Percentiles rank a stretch among this genome's conserved stretches.
Conservation (phyloP, 768 basidiomycete genomes). For the Russula compacta region DNA sequence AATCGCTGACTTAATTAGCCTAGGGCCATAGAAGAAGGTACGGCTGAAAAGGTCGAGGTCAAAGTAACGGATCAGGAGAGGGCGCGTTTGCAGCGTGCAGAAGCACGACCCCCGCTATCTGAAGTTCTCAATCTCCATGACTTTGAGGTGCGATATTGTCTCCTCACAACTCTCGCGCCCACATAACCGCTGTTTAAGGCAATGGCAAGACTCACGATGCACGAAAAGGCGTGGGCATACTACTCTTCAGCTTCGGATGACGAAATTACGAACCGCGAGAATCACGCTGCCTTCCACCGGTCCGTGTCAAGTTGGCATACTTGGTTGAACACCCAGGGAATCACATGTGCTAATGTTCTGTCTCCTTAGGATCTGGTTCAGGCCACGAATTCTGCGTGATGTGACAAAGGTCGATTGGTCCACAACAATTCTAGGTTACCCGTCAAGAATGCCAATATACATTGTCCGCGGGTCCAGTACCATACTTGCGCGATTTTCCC, state of each 20-base stretch:
- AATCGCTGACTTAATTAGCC: slow-evolving; percentile 22
- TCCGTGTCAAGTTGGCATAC: slow-evolving; percentile 22
- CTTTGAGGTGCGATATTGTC: slow-evolving; percentile 57
- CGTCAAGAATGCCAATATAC: slow-evolving; percentile 69
- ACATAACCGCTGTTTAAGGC: slow-evolving; percentile 37
- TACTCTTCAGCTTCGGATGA: slow-evolving; percentile 97
- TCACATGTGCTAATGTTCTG: neutral
- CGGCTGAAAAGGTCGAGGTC: slow-evolving; percentile 53
- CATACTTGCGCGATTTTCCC: neutral
- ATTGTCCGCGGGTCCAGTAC: slow-evolving; percentile 40
- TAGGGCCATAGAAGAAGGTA: slow-evolving; percentile 65
- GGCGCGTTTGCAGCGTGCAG: slow-evolving; percentile 50
- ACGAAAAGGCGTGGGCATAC: slow-evolving; percentile 91
- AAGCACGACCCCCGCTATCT: slow-evolving; percentile 58
- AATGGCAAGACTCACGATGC: slow-evolving; percentile 73
- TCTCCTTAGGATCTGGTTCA: slow-evolving; percentile 26
- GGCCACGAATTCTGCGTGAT: slow-evolving; percentile 48
- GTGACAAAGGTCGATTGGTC: slow-evolving; percentile 84
- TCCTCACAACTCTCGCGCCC: neutral
- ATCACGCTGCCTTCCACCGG: slow-evolving; percentile 89
- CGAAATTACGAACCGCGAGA: slow-evolving; percentile 84
- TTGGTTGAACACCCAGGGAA: no score
- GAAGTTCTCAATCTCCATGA: slow-evolving; percentile 89
- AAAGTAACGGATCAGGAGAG: slow-evolving; percentile 64
- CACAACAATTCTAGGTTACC: slow-evolving; percentile 70